Evolutionary conservation across 495 filamentous ascomycete species (phyloP), one percentile per base, ranked within the genome.

Genomic region (Neurospora sp.): DNA sequence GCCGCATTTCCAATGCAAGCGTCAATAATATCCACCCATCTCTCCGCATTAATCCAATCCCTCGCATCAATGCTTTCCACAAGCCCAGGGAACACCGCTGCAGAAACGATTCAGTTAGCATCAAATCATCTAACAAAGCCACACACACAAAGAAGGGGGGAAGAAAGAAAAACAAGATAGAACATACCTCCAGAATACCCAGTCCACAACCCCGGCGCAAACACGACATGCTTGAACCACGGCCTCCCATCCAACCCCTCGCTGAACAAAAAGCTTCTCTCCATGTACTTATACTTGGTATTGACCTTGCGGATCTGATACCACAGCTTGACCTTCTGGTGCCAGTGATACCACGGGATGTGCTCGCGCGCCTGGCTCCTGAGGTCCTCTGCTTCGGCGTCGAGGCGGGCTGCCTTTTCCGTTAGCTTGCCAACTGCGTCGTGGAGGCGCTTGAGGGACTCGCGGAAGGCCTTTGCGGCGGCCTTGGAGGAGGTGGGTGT

Each of bases 221-320:
- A 96, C 54, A 99, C 84, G 62, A 97, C 89, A 82, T 99, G 96
- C 82, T 97, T 97, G 82, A 95, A 99, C 87, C 97, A 97, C 44
- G 91, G 88, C 74, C 96, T 87, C 41, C 91, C 91, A 71, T 95
- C 94, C 82, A 96, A 85, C 35, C 95, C 94, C 42, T 87, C 82
- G 70, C 92, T 80, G 79, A 97, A 94, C 71, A 98, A 81, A 73
- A 99, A 88, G 81, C 93, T 82, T 4, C 92, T 89, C 79, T 99
- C 96, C 71, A 98, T 90, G 31, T 86, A 88, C 77, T 91, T 92
- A 84, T 93, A 91, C 75, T 90, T 88, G 66, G 84, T 83, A 76
- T 95, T 96, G 5, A 86, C 87, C 72, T 88, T 84, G 27, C 91
- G 86, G 70, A 92, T 90, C 39, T 90, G 81, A 2, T 85, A 84